A percentile compares a stretch with the other conserved stretches of the same genome.
Evolutionary conservation across 331 rosid genomes (phyloP).

Genomic region (Quercus phellos): DNA sequence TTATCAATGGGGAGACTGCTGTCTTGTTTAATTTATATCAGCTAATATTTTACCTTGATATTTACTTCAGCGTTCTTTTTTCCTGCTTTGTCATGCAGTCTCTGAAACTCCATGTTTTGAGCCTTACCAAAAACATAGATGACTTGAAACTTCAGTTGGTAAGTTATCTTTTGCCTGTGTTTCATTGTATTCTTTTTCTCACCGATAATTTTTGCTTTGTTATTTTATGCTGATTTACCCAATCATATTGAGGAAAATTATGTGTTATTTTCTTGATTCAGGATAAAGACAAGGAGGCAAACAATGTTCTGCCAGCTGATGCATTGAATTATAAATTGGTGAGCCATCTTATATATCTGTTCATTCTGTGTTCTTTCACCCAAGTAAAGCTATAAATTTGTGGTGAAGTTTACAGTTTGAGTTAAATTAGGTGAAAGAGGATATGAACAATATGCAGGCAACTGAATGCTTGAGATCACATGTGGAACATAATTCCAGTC

Average conservation of each 20-base stretch:
- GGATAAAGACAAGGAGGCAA: slow-evolving; percentile 50
- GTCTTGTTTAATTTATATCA: background rate
- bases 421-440: slow-evolving; percentile 33
- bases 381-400: background rate
- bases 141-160: slow-evolving; percentile 71
- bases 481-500: slow-evolving; percentile 18
- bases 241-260: slow-evolving; percentile 6
- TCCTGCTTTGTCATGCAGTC: slow-evolving; percentile 55
- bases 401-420: slow-evolving; percentile 19
- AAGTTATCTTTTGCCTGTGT: slow-evolving; percentile 27
- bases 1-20: background rate
- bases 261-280: slow-evolving; percentile 26
- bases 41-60: background rate
- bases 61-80: slow-evolving; percentile 20
- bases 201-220: background rate
- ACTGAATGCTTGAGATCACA: slow-evolving; percentile 25
- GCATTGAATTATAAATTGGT: slow-evolving; percentile 35
- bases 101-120: slow-evolving; percentile 87
- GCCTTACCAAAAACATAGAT: slow-evolving; percentile 56
- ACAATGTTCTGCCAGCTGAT: slow-evolving; percentile 28
- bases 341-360: slow-evolving; percentile 28
- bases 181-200: background rate
- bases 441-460: slow-evolving; percentile 14
- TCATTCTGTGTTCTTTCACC: background rate
- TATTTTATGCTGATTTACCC: slow-evolving; percentile 11